These are phyloP conservation scores for Neofusicoccum kwambonambiense DNA, from an alignment of 2,329 filamentous ascomycete species.

Conservation along the genomic window DNA sequence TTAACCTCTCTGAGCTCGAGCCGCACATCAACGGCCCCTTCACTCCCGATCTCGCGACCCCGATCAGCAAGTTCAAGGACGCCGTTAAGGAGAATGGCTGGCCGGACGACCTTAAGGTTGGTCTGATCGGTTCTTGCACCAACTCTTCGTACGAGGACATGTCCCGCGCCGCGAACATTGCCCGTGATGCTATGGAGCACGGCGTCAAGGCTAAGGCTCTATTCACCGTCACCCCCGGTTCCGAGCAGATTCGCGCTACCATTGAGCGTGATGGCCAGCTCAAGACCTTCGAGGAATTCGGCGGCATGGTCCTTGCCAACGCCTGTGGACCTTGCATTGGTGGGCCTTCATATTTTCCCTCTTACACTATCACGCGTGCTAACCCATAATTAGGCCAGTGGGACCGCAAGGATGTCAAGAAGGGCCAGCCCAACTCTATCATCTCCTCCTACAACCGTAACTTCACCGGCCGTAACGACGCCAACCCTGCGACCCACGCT, in stretches of 20 bases:
- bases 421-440: slow-evolving; percentile 94
- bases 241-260: slow-evolving; percentile 93
- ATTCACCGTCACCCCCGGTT: slow-evolving; percentile 95
- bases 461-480: slow-evolving; percentile 97
- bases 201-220: slow-evolving; percentile 90
- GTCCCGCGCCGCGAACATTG: slow-evolving; percentile 86
- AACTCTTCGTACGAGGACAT: slow-evolving; percentile 90
- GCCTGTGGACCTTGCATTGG: slow-evolving; percentile 74
- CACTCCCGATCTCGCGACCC: slow-evolving; percentile 95
- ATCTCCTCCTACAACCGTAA: slow-evolving; percentile 99
- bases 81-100: slow-evolving; percentile 92
- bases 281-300: slow-evolving; percentile 93
- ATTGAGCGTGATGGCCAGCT: slow-evolving; percentile 89
- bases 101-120: slow-evolving; percentile 95
- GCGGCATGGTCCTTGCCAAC: slow-evolving; percentile 91
- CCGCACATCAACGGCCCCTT: slow-evolving; percentile 99
- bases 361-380: neutral
- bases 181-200: slow-evolving; percentile 84
- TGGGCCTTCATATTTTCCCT: neutral
- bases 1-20: slow-evolving; percentile 92
- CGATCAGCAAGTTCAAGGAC: slow-evolving; percentile 95
- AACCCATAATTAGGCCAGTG: slow-evolving; percentile 60
- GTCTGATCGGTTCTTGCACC: slow-evolving; percentile 96
- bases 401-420: slow-evolving; percentile 91
- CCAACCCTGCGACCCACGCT: slow-evolving; percentile 90